A percentile compares a stretch with the other conserved stretches of the same genome.
These are phyloP conservation scores for Coemansia sp. DNA, from an alignment of 192 early-diverging fungal species.

Conservation along the genomic window DNA sequence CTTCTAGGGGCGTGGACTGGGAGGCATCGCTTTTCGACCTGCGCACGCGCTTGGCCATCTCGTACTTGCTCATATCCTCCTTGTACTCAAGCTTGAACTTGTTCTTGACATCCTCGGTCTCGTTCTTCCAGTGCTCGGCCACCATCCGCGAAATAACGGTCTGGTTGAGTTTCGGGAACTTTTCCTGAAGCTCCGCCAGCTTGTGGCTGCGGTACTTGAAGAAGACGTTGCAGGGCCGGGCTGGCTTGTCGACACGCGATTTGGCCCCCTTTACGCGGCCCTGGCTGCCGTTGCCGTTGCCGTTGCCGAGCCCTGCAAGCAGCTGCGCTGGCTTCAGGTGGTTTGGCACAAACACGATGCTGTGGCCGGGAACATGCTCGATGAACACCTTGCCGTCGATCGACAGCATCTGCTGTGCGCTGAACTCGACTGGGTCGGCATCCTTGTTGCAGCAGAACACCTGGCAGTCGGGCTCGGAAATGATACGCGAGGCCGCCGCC, in stretches of 20 bases:
- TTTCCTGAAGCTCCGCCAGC: conserved; percentile 35
- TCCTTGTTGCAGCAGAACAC: conserved; percentile 25
- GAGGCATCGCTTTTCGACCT: conserved; percentile 7
- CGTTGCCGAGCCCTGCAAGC: background rate
- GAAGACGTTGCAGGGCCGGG: conserved; percentile 56
- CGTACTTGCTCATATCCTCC: conserved; percentile 50
- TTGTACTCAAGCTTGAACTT: conserved; percentile 40
- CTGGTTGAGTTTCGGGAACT: conserved; percentile 53
- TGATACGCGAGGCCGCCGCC: conserved; percentile 31
- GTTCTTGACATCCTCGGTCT: conserved; percentile 45
- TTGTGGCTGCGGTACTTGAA: conserved; percentile 57
- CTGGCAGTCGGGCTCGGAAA: conserved; percentile 36
- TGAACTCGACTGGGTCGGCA: conserved; percentile 21
- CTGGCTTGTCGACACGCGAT: conserved; percentile 24
- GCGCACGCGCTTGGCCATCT: conserved; percentile 36
- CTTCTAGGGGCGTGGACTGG: background rate
- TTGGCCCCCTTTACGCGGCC: conserved; percentile 3
- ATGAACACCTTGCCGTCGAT: conserved; percentile 43
- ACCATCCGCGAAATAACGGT: conserved; percentile 55
- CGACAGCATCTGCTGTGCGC: conserved; percentile 34
- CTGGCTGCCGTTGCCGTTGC: background rate
- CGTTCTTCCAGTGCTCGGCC: conserved; percentile 54
- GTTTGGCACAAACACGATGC: conserved; percentile 38
- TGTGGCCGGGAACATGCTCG: conserved; percentile 47
- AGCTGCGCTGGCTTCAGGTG: conserved; percentile 8